Evolutionary conservation across 139 green algal genomes (phyloP), one percentile per base, ranked within the genome.

Genomic region (Micractinium sp.): DNA sequence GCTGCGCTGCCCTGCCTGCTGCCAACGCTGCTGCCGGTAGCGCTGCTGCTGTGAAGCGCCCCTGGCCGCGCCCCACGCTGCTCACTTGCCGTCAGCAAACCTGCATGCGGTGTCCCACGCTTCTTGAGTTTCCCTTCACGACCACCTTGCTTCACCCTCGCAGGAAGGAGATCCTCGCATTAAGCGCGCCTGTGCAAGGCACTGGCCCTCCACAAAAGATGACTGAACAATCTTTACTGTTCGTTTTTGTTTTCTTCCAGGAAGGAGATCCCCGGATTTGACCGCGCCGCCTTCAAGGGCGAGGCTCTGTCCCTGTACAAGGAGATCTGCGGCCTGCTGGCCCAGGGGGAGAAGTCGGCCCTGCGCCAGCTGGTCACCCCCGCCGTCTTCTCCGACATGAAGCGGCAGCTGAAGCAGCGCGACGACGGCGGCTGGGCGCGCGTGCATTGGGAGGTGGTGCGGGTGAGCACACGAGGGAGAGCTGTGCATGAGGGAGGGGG

Each of bases 291-390:
- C 31, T 83, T 86, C 73, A 92, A 90, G 88, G 39, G 63, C 29
- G 85, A 89, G n/a, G 63, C 36, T 22, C n/a, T 88, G 71, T 19
- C 16, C 27, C 25, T 90, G 18, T 94, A 95, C 87, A 76, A 86
- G 67, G 66, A 88, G 29, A 66, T 90, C 19, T 93, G 88, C 77
- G 14, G 47, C 23, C 36, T 81, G 66, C 82, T 94, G 39, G 91
- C 93, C 14, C 67, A 71, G 3, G 93, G 85, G 27, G 90, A 95
- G 63, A 78, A 75, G n/a, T 88, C 88, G 14, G 71, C 36, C 25
- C 92, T 95, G 56, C 86, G 93, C 20, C 90, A 94, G 81, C 63
- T 93, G 69, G 83, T 90, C 33, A 92, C 93, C 27, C 92, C 92
- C 31, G 82, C 87, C 0, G 90, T 92, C n/a, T 94, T 92, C 74